Conservation (phyloP, 1,284 basidiomycete species). For the Mycena sp. region DNA sequence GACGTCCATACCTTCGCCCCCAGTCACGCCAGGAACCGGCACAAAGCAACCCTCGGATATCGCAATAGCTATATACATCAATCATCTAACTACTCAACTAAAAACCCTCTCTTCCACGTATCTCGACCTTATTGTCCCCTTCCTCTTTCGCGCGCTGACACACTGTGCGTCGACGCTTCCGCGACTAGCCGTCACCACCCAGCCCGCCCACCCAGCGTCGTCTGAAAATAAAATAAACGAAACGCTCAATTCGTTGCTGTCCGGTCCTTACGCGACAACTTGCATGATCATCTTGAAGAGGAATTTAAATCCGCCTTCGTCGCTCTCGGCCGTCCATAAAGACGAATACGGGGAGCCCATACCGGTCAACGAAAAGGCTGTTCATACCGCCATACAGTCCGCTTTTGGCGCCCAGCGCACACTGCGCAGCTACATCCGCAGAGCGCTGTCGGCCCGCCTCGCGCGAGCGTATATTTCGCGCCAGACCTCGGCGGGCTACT, state of each 20-base stretch:
- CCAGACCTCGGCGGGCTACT: slow-evolving; percentile 62
- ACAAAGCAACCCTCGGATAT: slow-evolving; percentile 66
- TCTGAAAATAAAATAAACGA: slow-evolving; percentile 69
- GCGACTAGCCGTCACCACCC: slow-evolving; percentile 63
- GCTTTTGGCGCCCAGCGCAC: slow-evolving; percentile 76
- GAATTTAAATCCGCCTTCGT: slow-evolving; percentile 51
- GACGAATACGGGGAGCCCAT: neutral
- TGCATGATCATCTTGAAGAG: slow-evolving; percentile 71
- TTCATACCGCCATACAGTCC: slow-evolving; percentile 51
- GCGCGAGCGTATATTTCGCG: slow-evolving; percentile 72
- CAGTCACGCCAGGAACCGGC: slow-evolving; percentile 45
- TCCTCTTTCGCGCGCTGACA: slow-evolving; percentile 76
- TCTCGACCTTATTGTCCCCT: slow-evolving; percentile 68
- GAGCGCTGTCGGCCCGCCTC: slow-evolving; percentile 67
- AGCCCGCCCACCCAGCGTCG: slow-evolving; percentile 48
- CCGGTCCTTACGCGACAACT: slow-evolving; percentile 71
- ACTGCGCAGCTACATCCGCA: slow-evolving; percentile 72
- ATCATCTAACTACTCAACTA: slow-evolving; percentile 68
- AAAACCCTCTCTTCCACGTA: slow-evolving; percentile 65
- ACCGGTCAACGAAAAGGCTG: slow-evolving; percentile 8
- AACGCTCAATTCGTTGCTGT: slow-evolving; percentile 64
- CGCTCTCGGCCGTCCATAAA: slow-evolving; percentile 28
- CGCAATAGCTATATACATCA: slow-evolving; percentile 70
- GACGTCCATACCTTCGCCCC: slow-evolving; percentile 40
- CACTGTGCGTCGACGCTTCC: slow-evolving; percentile 74